Base-by-base conservation (phyloP, 2,329 filamentous ascomycete genomes). In the Rugonectria rugulosa region DNA sequence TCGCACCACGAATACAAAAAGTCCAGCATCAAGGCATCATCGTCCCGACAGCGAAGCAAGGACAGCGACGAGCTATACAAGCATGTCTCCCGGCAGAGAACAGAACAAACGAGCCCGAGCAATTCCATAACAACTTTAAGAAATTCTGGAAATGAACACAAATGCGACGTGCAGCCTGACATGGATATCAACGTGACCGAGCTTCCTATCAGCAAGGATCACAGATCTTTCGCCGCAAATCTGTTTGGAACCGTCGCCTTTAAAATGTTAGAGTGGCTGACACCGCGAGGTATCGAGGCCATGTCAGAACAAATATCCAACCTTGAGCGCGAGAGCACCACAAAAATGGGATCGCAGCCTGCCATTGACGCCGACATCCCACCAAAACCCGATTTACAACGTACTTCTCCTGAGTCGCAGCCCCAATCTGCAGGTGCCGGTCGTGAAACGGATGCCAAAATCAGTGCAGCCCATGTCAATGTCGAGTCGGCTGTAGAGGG, bases 181-280 rank as follows among this genome's bases (percentile, higher is more conserved):
- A 6, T 47, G 2, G 60, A 71, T 29, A 69, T 83, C 37, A 72
- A 64, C 4, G 70, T 84, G 2, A 68, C 69, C 2, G 82, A 86
- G 60, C 74, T 76, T 32, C 75, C 78, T 2, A 67, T 74, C 10
- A 81, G 73, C 61, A 84, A 82, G 56, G 84, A 87, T 59, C 80
- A 86, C 61, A 77, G 84, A 6, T 86, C 84, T 0, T 85, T 87
- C 65, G 81, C 84, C 7, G 83, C 83, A 6, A 87, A 87, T 59
- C 75, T 88, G 7, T 88, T 89, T 63, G 85, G 81, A 6, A 88
- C 86, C 1, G 82, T 83, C 10, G 82, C 87, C 10, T 86, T 89
- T 70, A 88, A 86, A 65, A 89, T 89, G 85, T 66, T 89, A 4
- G 87, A 89, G 68, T 89, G 86, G 86, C 73, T 89, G n/a, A 86